These are phyloP conservation scores for Naganishia liquefaciens DNA, from an alignment of 1,284 basidiomycete species.

Conservation along the genomic window DNA sequence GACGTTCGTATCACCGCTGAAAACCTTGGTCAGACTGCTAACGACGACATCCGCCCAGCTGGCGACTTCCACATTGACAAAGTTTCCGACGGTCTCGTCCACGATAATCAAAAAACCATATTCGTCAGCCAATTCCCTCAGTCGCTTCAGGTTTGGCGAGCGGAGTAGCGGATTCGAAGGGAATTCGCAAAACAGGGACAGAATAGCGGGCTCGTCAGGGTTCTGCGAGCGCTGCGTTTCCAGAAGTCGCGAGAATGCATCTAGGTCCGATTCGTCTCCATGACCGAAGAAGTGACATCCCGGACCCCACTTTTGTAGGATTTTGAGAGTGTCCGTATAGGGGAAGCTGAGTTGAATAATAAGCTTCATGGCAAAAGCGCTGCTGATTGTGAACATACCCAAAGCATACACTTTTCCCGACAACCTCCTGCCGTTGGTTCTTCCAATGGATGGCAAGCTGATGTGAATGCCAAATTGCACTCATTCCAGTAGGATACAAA, in stretches of 20 bases:
- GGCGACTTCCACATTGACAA: slow-evolving; percentile 90
- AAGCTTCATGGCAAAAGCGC: slow-evolving; percentile 6
- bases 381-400: slow-evolving; percentile 63
- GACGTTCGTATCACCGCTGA: slow-evolving; percentile 91
- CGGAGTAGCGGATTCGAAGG: slow-evolving; percentile 92
- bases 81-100: slow-evolving; percentile 96
- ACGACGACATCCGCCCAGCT: slow-evolving; percentile 91
- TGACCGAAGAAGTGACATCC: slow-evolving; percentile 88
- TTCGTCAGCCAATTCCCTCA: slow-evolving; percentile 80
- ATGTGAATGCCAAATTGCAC: slow-evolving; percentile 89
- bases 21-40: slow-evolving; percentile 90
- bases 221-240: slow-evolving; percentile 53
- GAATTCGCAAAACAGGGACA: slow-evolving; percentile 70
- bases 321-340: slow-evolving; percentile 96
- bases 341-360: slow-evolving; percentile 69
- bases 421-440: slow-evolving; percentile 44
- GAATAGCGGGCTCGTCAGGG: slow-evolving; percentile 49
- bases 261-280: slow-evolving; percentile 75
- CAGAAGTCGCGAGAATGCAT: slow-evolving; percentile 68
- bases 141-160: slow-evolving; percentile 73
- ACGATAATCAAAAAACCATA: slow-evolving; percentile 86
- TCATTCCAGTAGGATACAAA: slow-evolving; percentile 85
- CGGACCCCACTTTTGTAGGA: slow-evolving; percentile 94
- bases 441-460: slow-evolving; percentile 64
- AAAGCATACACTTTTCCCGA: slow-evolving; percentile 86